Evolutionary conservation across 768 basidiomycete species (phyloP).

Genomic region (Punctularia strigosozonata): DNA sequence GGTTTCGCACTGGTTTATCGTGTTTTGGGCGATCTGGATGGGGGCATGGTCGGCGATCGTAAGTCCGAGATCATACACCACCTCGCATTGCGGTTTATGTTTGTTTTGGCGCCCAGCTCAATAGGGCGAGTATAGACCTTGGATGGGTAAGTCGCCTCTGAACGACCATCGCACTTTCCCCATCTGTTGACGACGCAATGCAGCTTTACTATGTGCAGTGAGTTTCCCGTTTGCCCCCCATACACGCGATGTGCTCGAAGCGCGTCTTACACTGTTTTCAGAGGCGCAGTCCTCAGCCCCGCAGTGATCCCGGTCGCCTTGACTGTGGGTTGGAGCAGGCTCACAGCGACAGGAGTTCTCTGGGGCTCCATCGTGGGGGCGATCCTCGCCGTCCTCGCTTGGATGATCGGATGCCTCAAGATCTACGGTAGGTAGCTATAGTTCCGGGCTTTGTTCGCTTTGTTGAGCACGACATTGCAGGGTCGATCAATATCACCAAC

Average conservation of each 20-base stretch:
- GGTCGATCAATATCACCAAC: conserved; percentile 21
- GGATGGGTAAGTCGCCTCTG: conserved; percentile 35
- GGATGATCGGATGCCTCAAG: conserved; percentile 41
- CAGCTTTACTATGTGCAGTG: conserved; percentile 36
- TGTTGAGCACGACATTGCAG: conserved; percentile 8
- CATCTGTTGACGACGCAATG: no score
- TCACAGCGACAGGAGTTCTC: conserved; percentile 28
- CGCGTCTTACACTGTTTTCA: conserved; percentile 12
- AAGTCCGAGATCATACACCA: no score
- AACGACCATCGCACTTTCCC: no score
- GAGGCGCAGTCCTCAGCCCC: conserved; percentile 37
- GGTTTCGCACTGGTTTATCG: conserved; percentile 21
- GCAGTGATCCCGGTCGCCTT: conserved; percentile 38
- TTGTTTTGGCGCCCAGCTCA: conserved; percentile 24
- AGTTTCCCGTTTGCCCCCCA: conserved; percentile 10
- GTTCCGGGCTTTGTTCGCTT: no score
- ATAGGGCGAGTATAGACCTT: conserved; percentile 33
- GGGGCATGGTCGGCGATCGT: conserved; percentile 24
- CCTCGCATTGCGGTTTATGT: no score
- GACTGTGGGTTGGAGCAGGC: conserved; percentile 34
- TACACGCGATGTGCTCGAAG: background rate
- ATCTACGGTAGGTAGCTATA: conserved; percentile 34
- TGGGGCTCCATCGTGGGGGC: conserved; percentile 30
- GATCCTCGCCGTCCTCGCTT: conserved; percentile 31
- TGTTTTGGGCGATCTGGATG: conserved; percentile 25